Evolutionary conservation across 805 yeast genomes (phyloP).

Genomic region (Metschnikowia colocasiae): DNA sequence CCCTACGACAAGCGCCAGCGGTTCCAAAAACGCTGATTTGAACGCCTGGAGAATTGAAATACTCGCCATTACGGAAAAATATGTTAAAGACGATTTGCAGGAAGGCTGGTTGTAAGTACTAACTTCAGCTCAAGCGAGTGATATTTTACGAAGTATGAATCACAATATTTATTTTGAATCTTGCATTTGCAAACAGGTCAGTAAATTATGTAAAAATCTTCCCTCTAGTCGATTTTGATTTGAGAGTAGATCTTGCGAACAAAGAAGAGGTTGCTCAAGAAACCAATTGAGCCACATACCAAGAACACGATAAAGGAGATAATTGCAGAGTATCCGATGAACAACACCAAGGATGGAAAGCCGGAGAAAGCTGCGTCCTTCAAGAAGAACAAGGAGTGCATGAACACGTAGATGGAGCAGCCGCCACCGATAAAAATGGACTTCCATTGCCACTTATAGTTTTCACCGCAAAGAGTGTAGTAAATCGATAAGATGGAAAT

Average conservation of each 20-base stretch:
- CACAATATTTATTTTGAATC: neutral
- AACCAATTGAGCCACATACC: slow-evolving; percentile 86
- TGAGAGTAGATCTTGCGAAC: slow-evolving; percentile 76
- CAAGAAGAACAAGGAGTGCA: slow-evolving; percentile 70
- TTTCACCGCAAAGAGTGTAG: slow-evolving; percentile 82
- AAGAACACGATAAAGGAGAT: slow-evolving; percentile 70
- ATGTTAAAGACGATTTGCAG: slow-evolving; percentile 28
- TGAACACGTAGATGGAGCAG: slow-evolving; percentile 75
- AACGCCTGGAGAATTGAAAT: slow-evolving; percentile 20
- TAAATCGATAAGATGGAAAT: slow-evolving; percentile 79
- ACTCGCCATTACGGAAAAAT: slow-evolving; percentile 20
- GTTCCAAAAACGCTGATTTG: neutral
- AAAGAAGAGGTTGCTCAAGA: slow-evolving; percentile 67
- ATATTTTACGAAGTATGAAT: neutral
- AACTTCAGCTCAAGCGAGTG: neutral
- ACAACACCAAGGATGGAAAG: slow-evolving; percentile 69
- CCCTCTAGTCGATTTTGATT: slow-evolving; percentile 68
- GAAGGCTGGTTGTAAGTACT: slow-evolving; percentile 34
- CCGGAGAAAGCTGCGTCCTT: slow-evolving; percentile 66
- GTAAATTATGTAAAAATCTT: neutral
- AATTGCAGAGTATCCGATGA: slow-evolving; percentile 75
- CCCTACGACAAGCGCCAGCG: neutral
- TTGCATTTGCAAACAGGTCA: neutral
- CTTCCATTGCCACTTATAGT: slow-evolving; percentile 98
- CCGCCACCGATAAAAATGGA: slow-evolving; percentile 85